Conservation (phyloP, 1,284 basidiomycete species). For the Malassezia vespertilionis region DNA sequence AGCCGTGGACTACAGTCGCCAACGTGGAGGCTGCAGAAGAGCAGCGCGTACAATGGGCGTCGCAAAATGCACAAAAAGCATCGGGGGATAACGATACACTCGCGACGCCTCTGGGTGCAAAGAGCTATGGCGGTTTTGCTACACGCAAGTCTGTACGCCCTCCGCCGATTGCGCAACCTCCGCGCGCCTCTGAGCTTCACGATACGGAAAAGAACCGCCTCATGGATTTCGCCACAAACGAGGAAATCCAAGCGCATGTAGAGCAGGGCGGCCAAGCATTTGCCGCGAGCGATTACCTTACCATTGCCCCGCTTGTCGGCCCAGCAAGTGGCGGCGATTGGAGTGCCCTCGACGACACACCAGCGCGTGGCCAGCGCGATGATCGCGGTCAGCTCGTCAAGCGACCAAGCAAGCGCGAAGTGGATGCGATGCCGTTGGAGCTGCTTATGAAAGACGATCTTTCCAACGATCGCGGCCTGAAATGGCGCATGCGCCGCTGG, state of each 20-base stretch:
- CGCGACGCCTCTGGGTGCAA: conserved; percentile 20
- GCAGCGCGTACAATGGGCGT: conserved; percentile 16
- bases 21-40: conserved; percentile 23
- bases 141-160: conserved; percentile 20
- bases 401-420: conserved; percentile 19
- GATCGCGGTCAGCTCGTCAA: conserved; percentile 19
- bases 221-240: conserved; percentile 24
- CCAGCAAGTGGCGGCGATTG: conserved; percentile 37
- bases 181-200: conserved; percentile 31
- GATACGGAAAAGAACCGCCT: conserved; percentile 18
- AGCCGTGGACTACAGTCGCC: conserved; percentile 21
- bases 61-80: conserved; percentile 13
- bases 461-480: conserved; percentile 34
- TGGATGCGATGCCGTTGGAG: conserved; percentile 44
- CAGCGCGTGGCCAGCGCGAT: conserved; percentile 2
- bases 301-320: conserved; percentile 33
- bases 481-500: conserved; percentile 39
- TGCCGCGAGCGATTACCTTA: conserved; percentile 38
- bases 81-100: conserved; percentile 8
- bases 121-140: conserved; percentile 28
- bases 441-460: conserved; percentile 41
- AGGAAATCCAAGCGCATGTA: conserved; percentile 22
- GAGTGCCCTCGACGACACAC: conserved; percentile 18
- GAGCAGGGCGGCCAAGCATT: conserved; percentile 35
- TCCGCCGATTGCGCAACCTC: conserved; percentile 38